Evolutionary conservation across 192 early-diverging fungal genomes (phyloP).

Genomic region (Spinellus fusiger): DNA sequence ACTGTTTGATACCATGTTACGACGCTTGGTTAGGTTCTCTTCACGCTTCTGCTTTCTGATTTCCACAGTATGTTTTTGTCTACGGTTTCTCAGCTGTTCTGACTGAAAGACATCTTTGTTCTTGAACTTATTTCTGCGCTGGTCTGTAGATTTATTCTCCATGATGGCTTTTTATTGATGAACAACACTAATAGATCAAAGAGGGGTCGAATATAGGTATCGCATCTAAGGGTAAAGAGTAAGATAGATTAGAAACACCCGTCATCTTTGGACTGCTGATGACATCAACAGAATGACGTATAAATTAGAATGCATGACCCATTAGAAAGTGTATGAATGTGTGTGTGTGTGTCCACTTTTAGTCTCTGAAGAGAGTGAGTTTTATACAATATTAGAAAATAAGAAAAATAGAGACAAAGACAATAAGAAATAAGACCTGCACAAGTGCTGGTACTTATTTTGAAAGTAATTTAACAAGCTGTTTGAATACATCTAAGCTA

Average conservation of each 20-base stretch:
- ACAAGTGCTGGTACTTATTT: too few species aligned
- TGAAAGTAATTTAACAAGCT: neutral
- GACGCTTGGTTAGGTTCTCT: constrained; percentile 40
- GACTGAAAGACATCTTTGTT: constrained; percentile 50
- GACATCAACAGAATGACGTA: too few species aligned
- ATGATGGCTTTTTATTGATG: neutral
- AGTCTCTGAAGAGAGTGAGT: too few species aligned
- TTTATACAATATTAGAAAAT: neutral
- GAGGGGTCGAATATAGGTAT: neutral
- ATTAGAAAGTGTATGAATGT: neutral
- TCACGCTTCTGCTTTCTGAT: constrained; percentile 44
- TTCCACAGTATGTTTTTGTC: constrained; percentile 40
- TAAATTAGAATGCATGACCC: neutral
- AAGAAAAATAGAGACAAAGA: neutral
- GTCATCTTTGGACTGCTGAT: too few species aligned
- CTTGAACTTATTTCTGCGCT: constrained; percentile 49
- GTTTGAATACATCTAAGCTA: neutral
- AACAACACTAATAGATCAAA: neutral
- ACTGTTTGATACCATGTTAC: constrained; percentile 30
- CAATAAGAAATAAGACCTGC: constrained; percentile 12
- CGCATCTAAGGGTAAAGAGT: neutral
- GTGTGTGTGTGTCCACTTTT: neutral
- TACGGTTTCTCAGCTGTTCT: constrained; percentile 41
- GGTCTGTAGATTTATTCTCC: constrained; percentile 4
- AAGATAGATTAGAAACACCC: too few species aligned